Base-by-base conservation (phyloP, 129 eudicot genomes). In the Rutidosis leptorrhynchoides region DNA sequence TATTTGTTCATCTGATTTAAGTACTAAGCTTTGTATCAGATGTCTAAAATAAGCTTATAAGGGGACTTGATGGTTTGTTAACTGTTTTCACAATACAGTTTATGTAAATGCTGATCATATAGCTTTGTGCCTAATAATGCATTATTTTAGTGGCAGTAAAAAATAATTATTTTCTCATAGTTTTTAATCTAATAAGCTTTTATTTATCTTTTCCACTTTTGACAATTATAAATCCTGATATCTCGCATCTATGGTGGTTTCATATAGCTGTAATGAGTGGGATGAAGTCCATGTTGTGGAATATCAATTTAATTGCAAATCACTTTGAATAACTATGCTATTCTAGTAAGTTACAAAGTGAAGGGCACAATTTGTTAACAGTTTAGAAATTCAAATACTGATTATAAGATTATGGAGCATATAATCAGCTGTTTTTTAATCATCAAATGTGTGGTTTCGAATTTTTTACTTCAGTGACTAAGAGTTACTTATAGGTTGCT, bases 401-500 rank as follows among this genome's bases (percentile, higher is more conserved):
- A 23, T 24, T 43, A 7, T 64, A 42, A 42, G n/a, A 23, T 24
- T 22, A 20, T 16, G 45, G 7, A 24, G 19, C 55, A 24, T 40
- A 40, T 40, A 37, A 40, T 40, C 45, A 40, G n/a, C 16, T 3
- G n/a, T 64, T 64, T 23, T 24, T 29, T n/a, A n/a, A n/a, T n/a
- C n/a, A 6, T 37, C n/a, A 52, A 64, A 64, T 2, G 37, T 64
- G 5, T 40, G 46, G 2, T 40, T 37, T 40, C 5, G n/a, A 40
- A 40, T 11, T 3, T 53, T 19, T 19, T 6, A 19, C 28, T 22
- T 21, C 15, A 7, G 35, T 64, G 69, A 9, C 25, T 28, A 12
- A 9, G 43, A 43, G 25, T 64, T 64, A 15, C 55, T 64, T 23
- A 16, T 20, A 53, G 59, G 55, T 14, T 19, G 45, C 71, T 48